Evolutionary conservation across 331 rosid species (phyloP).

Genomic region (Rhamnella rubrinervis): DNA sequence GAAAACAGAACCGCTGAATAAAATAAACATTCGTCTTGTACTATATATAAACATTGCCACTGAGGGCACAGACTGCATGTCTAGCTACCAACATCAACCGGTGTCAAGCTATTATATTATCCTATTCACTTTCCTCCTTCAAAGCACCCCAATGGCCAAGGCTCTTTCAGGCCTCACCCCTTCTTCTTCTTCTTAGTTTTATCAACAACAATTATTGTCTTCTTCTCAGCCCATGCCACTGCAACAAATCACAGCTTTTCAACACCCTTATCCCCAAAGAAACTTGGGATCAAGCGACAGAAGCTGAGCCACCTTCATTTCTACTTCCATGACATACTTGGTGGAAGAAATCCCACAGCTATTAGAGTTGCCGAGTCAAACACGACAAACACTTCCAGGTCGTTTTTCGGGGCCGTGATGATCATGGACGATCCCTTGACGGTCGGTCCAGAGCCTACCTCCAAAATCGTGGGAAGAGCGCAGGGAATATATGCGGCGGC

Average conservation of each 20-base stretch:
- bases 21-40: too few relatives aligned
- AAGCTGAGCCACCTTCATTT: constrained; percentile 45
- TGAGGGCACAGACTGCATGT: too few relatives aligned
- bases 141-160: too few relatives aligned
- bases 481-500: constrained; percentile 59
- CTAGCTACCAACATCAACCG: too few relatives aligned
- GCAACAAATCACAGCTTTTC: constrained; percentile 23
- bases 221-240: neutral
- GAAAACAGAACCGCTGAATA: too few relatives aligned
- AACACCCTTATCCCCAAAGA: constrained; percentile 18
- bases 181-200: too few relatives aligned
- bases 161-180: too few relatives aligned
- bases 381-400: constrained; percentile 15
- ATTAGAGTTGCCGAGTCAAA: constrained; percentile 35
- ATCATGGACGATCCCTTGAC: constrained; percentile 61
- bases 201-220: neutral
- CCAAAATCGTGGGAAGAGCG: constrained; percentile 46
- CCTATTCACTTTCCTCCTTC: too few relatives aligned
- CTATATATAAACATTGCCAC: too few relatives aligned
- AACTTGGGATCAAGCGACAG: constrained; percentile 36
- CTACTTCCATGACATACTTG: constrained; percentile 44
- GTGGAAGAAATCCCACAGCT: constrained; percentile 48
- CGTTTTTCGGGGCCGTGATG: constrained; percentile 43
- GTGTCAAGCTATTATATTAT: too few relatives aligned
- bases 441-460: constrained; percentile 19